Base-by-base conservation (phyloP, 2,329 filamentous ascomycete genomes). In the Hirsutella minnesotensis region DNA sequence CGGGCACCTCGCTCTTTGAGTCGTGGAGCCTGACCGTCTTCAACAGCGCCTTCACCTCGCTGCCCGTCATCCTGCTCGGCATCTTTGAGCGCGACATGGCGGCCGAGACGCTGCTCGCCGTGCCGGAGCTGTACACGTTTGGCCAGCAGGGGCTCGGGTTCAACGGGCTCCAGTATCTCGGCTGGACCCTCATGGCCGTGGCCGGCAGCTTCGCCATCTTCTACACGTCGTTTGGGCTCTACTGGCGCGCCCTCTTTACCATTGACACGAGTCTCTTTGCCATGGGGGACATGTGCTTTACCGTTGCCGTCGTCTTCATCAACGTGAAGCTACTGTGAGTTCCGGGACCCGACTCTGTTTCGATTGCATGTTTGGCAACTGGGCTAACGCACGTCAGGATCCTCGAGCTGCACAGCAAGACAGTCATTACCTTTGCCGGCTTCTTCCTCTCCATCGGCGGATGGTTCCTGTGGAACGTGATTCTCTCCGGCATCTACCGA, bases 41-140 rank as follows among this genome's bases (percentile, higher is more conserved):
- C 67, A 96, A 96, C 57, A 92, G 87, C 1, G 74, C 95, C 12
- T 96, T 96, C 62, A 95, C 90, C 0, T 92, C 85, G 45, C 68
- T 95, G 3, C 81, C 83, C 35, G 86, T 92, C 20, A 94, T 96
- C 49, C 84, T 94, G 53, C 75, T 94, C 49, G 90, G 88, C 10
- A 82, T 95, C 16, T 94, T 92, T 64, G 89, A 95, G 56, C 87
- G 95, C 58, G 90, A 96, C 56, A 72, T 96, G 3, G 68, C 74
- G 4, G 83, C 88, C 0, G 79, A 86, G 27, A 96, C 90, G 0
- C 70, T 96, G 3, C 71, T 96, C n/a, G 90, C 90, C 0, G 82
- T 95, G 0, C 90, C 90, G 0, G 90, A 96, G 59, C 73, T 96
- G 2, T 96, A 96, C 61, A 78, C 79, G 10, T 86, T 83, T 49